Percentiles rank a stretch among this genome's conserved stretches.
These are phyloP conservation scores for Avena eriantha DNA, from an alignment of 176 grass and related monocot genomes.

Conservation along the genomic window DNA sequence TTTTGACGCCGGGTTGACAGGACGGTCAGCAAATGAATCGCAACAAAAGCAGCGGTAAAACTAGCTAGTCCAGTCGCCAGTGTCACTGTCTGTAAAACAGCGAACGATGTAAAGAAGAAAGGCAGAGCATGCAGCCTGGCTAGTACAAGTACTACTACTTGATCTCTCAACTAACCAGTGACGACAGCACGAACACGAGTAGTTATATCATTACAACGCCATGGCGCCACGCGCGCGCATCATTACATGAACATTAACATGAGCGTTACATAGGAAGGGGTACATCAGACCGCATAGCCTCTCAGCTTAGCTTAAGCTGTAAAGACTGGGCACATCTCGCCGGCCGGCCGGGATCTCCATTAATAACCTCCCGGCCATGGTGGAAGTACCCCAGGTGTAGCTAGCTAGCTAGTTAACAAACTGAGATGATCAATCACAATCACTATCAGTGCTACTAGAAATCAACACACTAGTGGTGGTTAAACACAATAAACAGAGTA, in stretches of 20 bases:
- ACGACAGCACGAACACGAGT: too few species aligned
- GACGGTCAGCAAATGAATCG: constrained; percentile 35
- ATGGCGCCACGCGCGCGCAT: constrained; percentile 34
- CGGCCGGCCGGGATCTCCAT: constrained; percentile 30
- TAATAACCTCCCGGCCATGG: constrained; percentile 39
- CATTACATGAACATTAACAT: constrained; percentile 21
- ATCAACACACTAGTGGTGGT: background rate
- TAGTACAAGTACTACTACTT: too few species aligned
- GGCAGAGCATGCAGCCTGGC: too few species aligned
- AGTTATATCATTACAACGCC: constrained; percentile 39
- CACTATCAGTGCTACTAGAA: background rate
- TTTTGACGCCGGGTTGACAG: background rate
- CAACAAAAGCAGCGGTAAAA: constrained; percentile 35
- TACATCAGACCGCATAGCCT: constrained; percentile 24
- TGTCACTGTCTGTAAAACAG: constrained; percentile 22
- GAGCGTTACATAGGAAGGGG: background rate
- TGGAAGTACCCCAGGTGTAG: constrained; percentile 6
- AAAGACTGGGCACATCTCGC: constrained; percentile 19
- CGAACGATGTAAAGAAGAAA: background rate
- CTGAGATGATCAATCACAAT: background rate
- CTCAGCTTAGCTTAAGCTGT: constrained; percentile 16
- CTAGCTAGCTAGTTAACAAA: constrained; percentile 22
- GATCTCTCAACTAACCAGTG: too few species aligned
- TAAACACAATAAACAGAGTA: too few species aligned
- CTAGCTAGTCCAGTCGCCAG: background rate